Evolutionary conservation across 225 moss, liverwort and hornwort genomes (phyloP), one percentile per base, ranked within the genome.

Genomic region (Rhytidiadelphus loreus): DNA sequence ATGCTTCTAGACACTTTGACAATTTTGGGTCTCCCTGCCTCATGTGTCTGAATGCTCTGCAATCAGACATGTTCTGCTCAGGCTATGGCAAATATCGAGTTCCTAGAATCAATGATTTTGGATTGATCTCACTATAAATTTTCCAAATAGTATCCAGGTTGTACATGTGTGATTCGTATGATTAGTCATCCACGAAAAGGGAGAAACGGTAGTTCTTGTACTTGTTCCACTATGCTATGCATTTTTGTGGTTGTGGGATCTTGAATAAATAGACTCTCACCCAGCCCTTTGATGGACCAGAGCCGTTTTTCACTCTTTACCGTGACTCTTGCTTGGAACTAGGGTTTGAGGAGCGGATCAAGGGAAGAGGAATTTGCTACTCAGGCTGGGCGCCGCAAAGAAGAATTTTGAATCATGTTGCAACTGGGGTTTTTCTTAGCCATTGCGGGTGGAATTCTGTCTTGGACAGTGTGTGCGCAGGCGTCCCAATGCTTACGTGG

Each of bases 361-460:
- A 82, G 80, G 91, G 91, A 55, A 83, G 85, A 76, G 95, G 93
- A 71, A 87, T 92, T 86, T 89, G 91, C 58, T 92, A 83, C 86
- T 86, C 88, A 4, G 95, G 80, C 19, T 95, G 92, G 92, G 92
- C 77, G 7, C 75, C 90, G 14, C 95, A 93, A 65, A 30, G 57
- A 74, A 88, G 85, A 52, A 90, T 95, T 30, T 46, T 95, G 83
- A 74, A 90, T 46, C 95, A 95, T 66, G 70, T 80, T 55, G 90
- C 92, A 35, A 79, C 68, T 23, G 92, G 87, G 41, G 93, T 86
- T 1, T 95, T 95, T n/a, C 33, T 90, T 20, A 85, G 87, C 37
- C 94, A 92, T 41, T 91, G 92, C 57, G 94, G 94, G 26, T 95
- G 95, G 94, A 95, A 91, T 82, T 95, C 95, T 48, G 25, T 52